Percentiles rank a stretch among this genome's conserved stretches.
phyloP scores from a whole-genome alignment of 441 rosid species.

The Erodium moschatum region DNA sequence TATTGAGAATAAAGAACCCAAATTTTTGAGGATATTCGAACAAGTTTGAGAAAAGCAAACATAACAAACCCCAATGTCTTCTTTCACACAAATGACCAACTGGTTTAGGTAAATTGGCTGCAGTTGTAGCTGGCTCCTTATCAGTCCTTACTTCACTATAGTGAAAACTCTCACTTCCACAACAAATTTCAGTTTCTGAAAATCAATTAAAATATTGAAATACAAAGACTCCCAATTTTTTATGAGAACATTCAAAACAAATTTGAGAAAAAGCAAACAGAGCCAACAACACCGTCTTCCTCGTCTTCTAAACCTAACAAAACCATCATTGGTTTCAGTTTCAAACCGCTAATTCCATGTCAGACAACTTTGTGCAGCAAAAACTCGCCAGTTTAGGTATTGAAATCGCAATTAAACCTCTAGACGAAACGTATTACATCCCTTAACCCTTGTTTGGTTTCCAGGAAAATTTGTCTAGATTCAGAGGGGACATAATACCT shows the following conservation, averaged over 20 bases:
- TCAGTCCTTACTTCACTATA: background rate
- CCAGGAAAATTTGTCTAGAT: background rate
- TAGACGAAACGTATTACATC: background rate
- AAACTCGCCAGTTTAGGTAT: background rate
- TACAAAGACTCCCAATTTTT: background rate
- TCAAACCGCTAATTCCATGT: background rate
- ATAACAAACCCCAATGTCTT: background rate
- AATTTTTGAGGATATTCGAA: background rate
- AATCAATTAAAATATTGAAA: background rate
- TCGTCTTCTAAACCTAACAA: too few relatives aligned
- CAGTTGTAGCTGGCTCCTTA: background rate
- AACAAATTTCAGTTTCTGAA: background rate
- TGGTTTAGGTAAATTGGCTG: background rate
- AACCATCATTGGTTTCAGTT: background rate
- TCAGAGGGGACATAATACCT: background rate
- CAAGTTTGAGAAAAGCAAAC: background rate
- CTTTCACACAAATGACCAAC: background rate
- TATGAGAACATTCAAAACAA: background rate
- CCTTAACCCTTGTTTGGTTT: background rate
- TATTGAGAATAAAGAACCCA: background rate
- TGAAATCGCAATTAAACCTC: slow-evolving; percentile 1
- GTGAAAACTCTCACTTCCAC: background rate
- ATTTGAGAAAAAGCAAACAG: background rate
- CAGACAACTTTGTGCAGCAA: background rate
- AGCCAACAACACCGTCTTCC: too few relatives aligned